phyloP scores from a whole-genome alignment of 140 eudicot genomes.

The Bidens hawaiensis region DNA sequence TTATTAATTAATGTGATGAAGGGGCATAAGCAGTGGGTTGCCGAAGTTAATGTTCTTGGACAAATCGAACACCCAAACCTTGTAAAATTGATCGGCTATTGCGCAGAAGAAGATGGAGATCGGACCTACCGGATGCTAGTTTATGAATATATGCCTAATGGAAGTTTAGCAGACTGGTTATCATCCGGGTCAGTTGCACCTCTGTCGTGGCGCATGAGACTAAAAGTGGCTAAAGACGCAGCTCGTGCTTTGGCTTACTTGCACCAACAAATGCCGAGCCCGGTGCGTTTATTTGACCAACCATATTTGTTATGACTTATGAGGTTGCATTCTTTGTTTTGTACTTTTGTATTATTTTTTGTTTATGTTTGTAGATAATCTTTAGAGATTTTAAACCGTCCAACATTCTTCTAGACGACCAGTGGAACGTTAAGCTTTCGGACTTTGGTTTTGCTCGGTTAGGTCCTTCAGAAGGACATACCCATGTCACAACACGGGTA shows the following conservation, averaged over 20 bases:
- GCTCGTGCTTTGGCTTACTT: conserved; percentile 59
- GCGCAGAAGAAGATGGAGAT: conserved; percentile 63
- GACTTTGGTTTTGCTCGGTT: conserved; percentile 78
- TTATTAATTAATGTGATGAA: conserved; percentile 3
- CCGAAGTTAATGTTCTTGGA: too few species aligned
- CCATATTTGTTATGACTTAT: conserved; percentile 68
- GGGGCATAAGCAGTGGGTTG: conserved; percentile 78
- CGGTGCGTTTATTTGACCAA: background rate
- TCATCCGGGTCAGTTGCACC: conserved; percentile 35
- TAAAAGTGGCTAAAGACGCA: conserved; percentile 61
- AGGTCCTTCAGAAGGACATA: conserved; percentile 63
- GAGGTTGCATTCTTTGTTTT: background rate
- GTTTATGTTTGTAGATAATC: conserved; percentile 49
- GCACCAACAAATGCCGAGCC: conserved; percentile 54
- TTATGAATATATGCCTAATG: too few species aligned
- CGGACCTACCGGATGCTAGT: conserved; percentile 55
- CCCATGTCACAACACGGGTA: conserved; percentile 76
- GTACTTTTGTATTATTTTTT: too few species aligned
- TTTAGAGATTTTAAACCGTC: conserved; percentile 78
- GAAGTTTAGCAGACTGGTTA: conserved; percentile 49
- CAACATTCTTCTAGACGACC: conserved; percentile 69
- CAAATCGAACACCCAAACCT: too few species aligned
- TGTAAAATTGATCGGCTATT: too few species aligned
- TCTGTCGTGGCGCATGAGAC: conserved; percentile 52
- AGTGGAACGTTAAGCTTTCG: conserved; percentile 76